Conservation (phyloP, 305 asterid species). For the Coffea humblotiana region DNA sequence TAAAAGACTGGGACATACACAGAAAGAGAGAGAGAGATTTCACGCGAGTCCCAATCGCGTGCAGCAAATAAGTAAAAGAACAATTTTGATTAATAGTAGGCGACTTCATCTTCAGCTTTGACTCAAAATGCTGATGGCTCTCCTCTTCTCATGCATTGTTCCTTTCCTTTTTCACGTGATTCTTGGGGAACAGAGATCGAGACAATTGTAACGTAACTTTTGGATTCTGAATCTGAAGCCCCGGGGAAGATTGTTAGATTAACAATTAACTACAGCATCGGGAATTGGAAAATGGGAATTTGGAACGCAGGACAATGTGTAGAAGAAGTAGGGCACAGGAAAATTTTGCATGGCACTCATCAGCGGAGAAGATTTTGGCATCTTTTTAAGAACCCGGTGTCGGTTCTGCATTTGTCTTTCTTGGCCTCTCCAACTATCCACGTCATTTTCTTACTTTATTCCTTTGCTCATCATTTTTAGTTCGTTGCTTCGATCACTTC, state of each 20-base stretch:
- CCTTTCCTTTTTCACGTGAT: conserved; percentile 33
- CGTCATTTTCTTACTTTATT: neutral
- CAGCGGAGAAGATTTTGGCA: conserved; percentile 27
- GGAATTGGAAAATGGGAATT: neutral
- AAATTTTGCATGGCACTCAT: neutral
- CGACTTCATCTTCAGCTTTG: conserved; percentile 14
- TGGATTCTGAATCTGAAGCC: conserved; percentile 35
- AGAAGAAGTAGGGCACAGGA: conserved; percentile 11
- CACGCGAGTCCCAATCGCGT: conserved; percentile 1
- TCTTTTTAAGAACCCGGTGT: conserved; percentile 45
- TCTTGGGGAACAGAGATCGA: conserved; percentile 47
- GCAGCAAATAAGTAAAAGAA: too few relatives aligned
- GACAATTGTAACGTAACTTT: conserved; percentile 26
- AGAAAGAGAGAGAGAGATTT: neutral
- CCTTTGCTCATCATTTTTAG: neutral
- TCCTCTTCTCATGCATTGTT: conserved; percentile 20
- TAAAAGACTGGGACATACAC: neutral
- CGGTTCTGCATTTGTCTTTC: neutral
- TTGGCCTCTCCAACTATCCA: neutral
- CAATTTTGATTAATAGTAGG: too few relatives aligned
- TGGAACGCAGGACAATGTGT: neutral
- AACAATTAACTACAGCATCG: neutral
- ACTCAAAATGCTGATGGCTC: conserved; percentile 5
- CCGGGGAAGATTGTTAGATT: neutral
- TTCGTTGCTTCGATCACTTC: neutral